Conservation (phyloP, 805 yeast genomes). For the Wickerhamomyces hampshirensis region DNA sequence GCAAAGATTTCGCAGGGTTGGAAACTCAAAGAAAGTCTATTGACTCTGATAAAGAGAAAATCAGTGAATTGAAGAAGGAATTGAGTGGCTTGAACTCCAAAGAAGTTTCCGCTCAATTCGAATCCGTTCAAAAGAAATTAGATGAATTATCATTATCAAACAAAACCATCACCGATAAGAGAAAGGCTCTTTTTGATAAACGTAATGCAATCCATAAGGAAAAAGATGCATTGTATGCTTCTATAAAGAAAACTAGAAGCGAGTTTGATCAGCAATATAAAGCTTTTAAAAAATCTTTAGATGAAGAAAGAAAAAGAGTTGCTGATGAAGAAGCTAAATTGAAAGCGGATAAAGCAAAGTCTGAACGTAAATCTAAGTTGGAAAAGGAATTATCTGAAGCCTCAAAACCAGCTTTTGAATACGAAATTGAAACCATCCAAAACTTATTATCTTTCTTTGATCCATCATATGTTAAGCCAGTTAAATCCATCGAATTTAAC, state of each 20-base stretch:
- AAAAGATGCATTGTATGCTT: slow-evolving; percentile 63
- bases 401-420: slow-evolving; percentile 76
- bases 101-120: slow-evolving; percentile 67
- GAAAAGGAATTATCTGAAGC: slow-evolving; percentile 71
- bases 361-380: slow-evolving; percentile 52
- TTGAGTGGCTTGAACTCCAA: slow-evolving; percentile 50
- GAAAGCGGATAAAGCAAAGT: slow-evolving; percentile 43
- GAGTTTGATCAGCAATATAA: slow-evolving; percentile 74
- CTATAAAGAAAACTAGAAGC: slow-evolving; percentile 62
- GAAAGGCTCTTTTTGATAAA: slow-evolving; percentile 56
- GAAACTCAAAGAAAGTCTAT: slow-evolving; percentile 74
- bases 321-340: slow-evolving; percentile 48
- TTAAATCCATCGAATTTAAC: slow-evolving; percentile 27
- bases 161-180: slow-evolving; percentile 60
- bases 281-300: slow-evolving; percentile 62
- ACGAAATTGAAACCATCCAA: slow-evolving; percentile 74
- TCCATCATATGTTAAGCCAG: slow-evolving; percentile 66
- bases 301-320: slow-evolving; percentile 69
- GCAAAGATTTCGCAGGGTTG: slow-evolving; percentile 69
- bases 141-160: slow-evolving; percentile 57
- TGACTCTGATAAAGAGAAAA: slow-evolving; percentile 72
- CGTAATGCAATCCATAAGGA: slow-evolving; percentile 63
- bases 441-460: slow-evolving; percentile 69
- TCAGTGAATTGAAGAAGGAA: slow-evolving; percentile 67
- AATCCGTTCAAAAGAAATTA: slow-evolving; percentile 61